Conservation (phyloP, 2,329 filamentous ascomycete genomes). For the Sporothrix variecibatus region DNA sequence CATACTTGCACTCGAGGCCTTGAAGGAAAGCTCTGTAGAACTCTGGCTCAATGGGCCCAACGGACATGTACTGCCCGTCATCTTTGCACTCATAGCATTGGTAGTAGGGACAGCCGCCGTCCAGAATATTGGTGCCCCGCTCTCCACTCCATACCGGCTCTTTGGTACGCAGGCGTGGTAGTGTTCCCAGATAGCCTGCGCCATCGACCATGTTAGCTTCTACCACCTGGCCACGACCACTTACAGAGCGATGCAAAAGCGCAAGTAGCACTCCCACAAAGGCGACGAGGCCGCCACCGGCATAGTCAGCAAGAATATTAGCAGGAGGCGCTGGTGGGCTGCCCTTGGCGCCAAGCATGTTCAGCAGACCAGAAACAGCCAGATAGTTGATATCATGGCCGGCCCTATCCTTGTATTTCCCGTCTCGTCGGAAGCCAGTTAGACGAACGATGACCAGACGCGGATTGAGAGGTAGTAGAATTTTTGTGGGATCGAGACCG, state of each 20-base stretch:
- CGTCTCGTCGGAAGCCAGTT: constrained; percentile 87
- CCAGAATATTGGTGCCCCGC: constrained; percentile 75
- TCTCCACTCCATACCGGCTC: constrained; percentile 62
- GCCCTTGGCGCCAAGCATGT: constrained; percentile 69
- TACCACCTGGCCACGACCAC: constrained; percentile 79
- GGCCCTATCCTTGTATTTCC: constrained; percentile 82
- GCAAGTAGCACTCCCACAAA: constrained; percentile 83
- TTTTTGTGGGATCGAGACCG: constrained; percentile 68
- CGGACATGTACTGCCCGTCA: constrained; percentile 70
- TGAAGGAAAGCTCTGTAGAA: constrained; percentile 71
- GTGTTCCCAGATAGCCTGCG: constrained; percentile 73
- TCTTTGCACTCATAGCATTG: constrained; percentile 85
- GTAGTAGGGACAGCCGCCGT: constrained; percentile 86
- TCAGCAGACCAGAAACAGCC: constrained; percentile 78
- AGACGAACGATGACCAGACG: constrained; percentile 79
- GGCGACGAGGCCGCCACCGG: constrained; percentile 79
- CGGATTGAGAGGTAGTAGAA: constrained; percentile 68
- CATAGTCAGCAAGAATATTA: constrained; percentile 89
- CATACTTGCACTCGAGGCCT: constrained; percentile 29
- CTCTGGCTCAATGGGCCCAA: constrained; percentile 84
- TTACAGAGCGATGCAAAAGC: constrained; percentile 63
- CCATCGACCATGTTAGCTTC: constrained; percentile 98
- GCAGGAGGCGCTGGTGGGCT: constrained; percentile 76
- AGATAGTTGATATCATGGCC: constrained; percentile 98
- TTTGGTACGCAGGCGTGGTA: constrained; percentile 69